These are phyloP conservation scores for Santalum album DNA, from an alignment of 164 flowering plant species.

Conservation along the genomic window DNA sequence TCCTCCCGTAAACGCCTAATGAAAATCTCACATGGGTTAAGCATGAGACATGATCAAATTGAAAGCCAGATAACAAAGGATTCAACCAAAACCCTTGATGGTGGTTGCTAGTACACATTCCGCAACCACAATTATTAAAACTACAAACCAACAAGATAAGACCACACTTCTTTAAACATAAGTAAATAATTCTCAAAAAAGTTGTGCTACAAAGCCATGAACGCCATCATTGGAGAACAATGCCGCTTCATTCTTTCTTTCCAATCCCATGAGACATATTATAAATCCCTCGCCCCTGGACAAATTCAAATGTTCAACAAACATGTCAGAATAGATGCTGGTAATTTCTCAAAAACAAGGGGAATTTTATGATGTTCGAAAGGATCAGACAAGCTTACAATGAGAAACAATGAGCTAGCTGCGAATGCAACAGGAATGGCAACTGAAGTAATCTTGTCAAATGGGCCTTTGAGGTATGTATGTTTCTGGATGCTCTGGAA, in stretches of 20 bases:
- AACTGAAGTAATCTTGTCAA: constrained; percentile 69
- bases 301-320: background rate
- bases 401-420: constrained; percentile 24
- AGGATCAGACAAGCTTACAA: constrained; percentile 33
- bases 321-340: background rate
- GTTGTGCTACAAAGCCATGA: too few relatives aligned
- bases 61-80: too few relatives aligned
- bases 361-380: background rate
- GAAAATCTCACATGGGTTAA: too few relatives aligned
- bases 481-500: constrained; percentile 57
- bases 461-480: constrained; percentile 54
- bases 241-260: constrained; percentile 52
- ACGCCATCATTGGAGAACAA: background rate
- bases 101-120: too few relatives aligned
- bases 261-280: constrained; percentile 85
- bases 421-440: constrained; percentile 67
- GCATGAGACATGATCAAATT: too few relatives aligned
- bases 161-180: too few relatives aligned
- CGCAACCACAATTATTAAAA: too few relatives aligned
- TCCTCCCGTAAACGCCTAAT: too few relatives aligned
- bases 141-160: too few relatives aligned
- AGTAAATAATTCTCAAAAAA: too few relatives aligned
- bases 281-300: constrained; percentile 70
- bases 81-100: too few relatives aligned
- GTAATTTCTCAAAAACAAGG: background rate